Base-by-base conservation (phyloP, 2,329 filamentous ascomycete species). In the Ascocoryne sarcoides region DNA sequence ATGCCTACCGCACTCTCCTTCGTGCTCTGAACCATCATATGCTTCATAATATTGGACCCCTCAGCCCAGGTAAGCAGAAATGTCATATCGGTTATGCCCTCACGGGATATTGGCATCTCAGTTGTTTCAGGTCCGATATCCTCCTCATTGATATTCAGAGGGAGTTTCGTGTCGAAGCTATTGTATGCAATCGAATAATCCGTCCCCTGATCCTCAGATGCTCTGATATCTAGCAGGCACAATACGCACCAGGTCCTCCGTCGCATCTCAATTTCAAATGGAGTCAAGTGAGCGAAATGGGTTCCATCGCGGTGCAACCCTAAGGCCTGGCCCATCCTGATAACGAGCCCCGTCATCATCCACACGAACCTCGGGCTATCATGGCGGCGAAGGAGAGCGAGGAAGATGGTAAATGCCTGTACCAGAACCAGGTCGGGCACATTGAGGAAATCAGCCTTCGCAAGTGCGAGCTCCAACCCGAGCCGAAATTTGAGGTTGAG, bases 261-360 rank as follows among this genome's bases (percentile, higher is more conserved):
- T 21, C 70, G 65, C 61, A 73, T 68, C 47, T 74, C 69, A 0
- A 65, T 67, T 39, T 74, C 68, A 28, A 35, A 46, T 18, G 44
- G 41, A 15, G 37, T 41, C 12, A 44, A 30, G 14, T 39, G 10
- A 9, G 19, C 17, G 9, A 37, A 37, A 3, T 42, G 10, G 3
- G 34, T 15, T 10, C 40, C 40, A 45, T 71, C 68, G 4, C 62
- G 62, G 39, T 70, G 65, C 4, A 71, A 54, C 26, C 58, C 55
- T 14, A 64, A 53, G 1, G 61, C 64, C 32, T 70, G 68, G 0
- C 62, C 65, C 3, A 71, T 61, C 5, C 69, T 65, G 14, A 77
- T 70, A n/a, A 72, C 69, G 1, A 82, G 65, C 0, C 77, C 79
- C 0, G 75, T 77, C 48, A 84, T 63, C 29, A 76, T 75, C 76